These are phyloP conservation scores for Fusarium mundagurra DNA, from an alignment of 2,329 filamentous ascomycete genomes.

Conservation along the genomic window DNA sequence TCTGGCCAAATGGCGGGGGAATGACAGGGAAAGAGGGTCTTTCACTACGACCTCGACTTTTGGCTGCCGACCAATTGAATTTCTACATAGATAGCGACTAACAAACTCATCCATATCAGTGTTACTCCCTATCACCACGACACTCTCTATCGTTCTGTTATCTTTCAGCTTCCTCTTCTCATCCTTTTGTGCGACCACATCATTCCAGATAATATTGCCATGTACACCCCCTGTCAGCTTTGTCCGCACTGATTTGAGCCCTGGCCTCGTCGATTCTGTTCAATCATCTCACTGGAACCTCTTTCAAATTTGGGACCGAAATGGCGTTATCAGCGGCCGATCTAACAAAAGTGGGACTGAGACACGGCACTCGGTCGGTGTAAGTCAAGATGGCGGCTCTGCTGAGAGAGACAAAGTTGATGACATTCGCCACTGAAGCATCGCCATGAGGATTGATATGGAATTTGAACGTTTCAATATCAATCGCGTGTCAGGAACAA, in stretches of 20 bases:
- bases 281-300: slow-evolving; percentile 29
- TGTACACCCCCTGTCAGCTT: background rate
- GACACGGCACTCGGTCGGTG: slow-evolving; percentile 39
- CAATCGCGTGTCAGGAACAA: background rate
- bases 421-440: slow-evolving; percentile 27
- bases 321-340: slow-evolving; percentile 45
- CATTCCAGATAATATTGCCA: background rate
- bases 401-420: slow-evolving; percentile 20
- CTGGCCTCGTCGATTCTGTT: slow-evolving; percentile 5
- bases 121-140: background rate
- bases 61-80: background rate
- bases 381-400: slow-evolving; percentile 21
- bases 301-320: slow-evolving; percentile 38
- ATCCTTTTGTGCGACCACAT: background rate
- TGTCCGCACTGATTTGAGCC: slow-evolving; percentile 29
- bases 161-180: background rate
- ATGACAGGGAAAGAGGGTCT: slow-evolving; percentile 23
- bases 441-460: background rate
- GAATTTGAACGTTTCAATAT: background rate
- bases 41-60: background rate
- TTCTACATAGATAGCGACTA: background rate
- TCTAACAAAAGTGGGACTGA: slow-evolving; percentile 37
- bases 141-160: background rate
- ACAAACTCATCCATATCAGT: background rate
- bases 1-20: slow-evolving; percentile 22